Percentiles rank a stretch among this genome's conserved stretches.
Conservation (phyloP, 2,329 filamentous ascomycete genomes). For the Penicillium psychrosexuale region DNA sequence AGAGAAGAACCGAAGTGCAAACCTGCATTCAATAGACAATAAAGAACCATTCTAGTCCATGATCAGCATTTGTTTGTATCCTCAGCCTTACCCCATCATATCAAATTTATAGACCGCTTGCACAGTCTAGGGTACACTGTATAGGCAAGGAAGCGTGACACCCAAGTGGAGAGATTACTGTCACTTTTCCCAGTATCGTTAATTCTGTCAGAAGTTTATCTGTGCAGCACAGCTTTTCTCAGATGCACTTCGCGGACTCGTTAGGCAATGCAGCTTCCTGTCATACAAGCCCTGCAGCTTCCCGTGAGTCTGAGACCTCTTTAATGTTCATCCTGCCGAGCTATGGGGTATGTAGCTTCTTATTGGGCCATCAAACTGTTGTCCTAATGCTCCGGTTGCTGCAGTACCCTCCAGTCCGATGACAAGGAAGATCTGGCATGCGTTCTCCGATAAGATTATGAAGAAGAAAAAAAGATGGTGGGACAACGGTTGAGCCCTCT, state of each 20-base stretch:
- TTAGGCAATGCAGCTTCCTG: conserved; percentile 26
- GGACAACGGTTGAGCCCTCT: not conserved
- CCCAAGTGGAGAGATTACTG: not conserved
- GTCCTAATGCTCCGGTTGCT: conserved; percentile 25
- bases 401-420: conserved; percentile 12
- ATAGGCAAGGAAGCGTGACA: not conserved
- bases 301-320: conserved; percentile 34
- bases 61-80: not conserved
- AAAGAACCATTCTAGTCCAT: not conserved
- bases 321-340: conserved; percentile 26
- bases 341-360: conserved; percentile 6
- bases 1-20: not conserved
- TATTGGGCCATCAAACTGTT: conserved; percentile 24
- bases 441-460: not conserved
- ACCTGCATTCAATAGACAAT: not conserved
- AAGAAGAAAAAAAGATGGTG: not conserved
- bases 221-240: conserved; percentile 15
- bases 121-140: not conserved
- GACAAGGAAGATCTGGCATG: conserved; percentile 15
- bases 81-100: not conserved
- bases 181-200: conserved; percentile 7
- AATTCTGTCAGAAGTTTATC: conserved; percentile 21
- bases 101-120: not conserved
- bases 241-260: conserved; percentile 18
- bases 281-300: conserved; percentile 34